Base-by-base conservation (phyloP, 2,329 filamentous ascomycete genomes). In the Colletotrichum abscissum region DNA sequence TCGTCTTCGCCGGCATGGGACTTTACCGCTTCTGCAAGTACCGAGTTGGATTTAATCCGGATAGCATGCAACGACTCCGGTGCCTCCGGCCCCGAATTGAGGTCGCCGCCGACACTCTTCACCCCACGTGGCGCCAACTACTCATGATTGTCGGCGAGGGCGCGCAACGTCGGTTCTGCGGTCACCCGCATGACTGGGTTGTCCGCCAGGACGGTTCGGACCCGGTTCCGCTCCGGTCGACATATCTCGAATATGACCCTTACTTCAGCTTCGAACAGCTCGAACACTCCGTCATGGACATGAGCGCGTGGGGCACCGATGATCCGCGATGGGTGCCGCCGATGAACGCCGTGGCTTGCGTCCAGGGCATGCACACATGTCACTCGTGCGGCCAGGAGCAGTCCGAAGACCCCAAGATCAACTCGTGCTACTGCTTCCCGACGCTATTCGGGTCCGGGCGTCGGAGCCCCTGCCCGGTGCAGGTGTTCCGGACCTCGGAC, bases 11-110 rank as follows among this genome's bases (percentile, higher is more conserved):
- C 5, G 88, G 89, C 42, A 87, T 88, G 80, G 88, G 89, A 1
- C 85, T 91, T 16, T 90, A 90, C 78, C 84, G 88, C 8, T 89
- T 90, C 78, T 90, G 88, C 85, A 91, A 91, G 77, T 90, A 90
- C 77, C 85, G 88, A 56, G 85, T 87, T 1, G 86, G 86, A 5
- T 89, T 90, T 76, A 84, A 85, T 55, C 82, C 84, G 5, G 86
- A 87, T 19, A 85, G 88, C 4, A 86, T 89, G 79, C 81, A 84
- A 46, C 84, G 84, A 2, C 80, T 90, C 7, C 81, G 81, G 19
- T 81, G 80, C 38, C 77, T 89, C 9, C 79, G 82, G 54, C 83
- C 85, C 33, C 82, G 86, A 19, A 82, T 90, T n/a, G 86, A 89
- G 76, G 83, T 88, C 8, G 86, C 86, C 2, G 87, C 87, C 1